Evolutionary conservation across 768 basidiomycete genomes (phyloP), one percentile per base, ranked within the genome.

Genomic region (Leucogyrophana mollusca): DNA sequence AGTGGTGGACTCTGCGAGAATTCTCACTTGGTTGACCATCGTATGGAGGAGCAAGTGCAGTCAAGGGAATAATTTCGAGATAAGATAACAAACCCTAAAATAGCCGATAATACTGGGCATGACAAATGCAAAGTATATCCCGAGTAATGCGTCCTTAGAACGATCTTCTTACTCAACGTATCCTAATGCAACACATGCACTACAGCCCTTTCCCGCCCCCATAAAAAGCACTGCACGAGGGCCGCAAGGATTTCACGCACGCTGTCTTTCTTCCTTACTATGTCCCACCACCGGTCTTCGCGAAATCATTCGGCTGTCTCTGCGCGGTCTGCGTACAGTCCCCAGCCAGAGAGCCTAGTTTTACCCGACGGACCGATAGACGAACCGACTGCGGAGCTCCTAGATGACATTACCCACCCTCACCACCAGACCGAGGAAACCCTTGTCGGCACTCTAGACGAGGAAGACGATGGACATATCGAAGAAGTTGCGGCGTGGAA

Each of bases 281-380:
- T 61, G 59, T 43, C 51, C 42, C 36, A 53, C 30, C 25, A 37
- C 8, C 11, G 43, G 24, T 47, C 54, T 20, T 13, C 46, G 2
- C 54, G 60, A 33, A 54, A 58, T 47, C 46, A 60, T 2, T 63
- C 58, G 22, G 33, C 48, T 9, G 47, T 50, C 9, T 60, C 62
- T 23, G 34, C 47, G 36, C 45, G 34, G n/a, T 30, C 56, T 16
- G 46, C 50, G 14, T 59, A 60, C 44, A 49, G 62, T 4, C 54
- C 58, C 20, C 50, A 54, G 34, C 52, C 58, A 10, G 71, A 76
- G 47, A 65, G 50, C 39, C 56, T 74, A 10, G 57, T 74, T 39
- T 56, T 76, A 5, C 74, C 73, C 1, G 78, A 78, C 21, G 76
- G 71, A 9, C 56, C 66, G 17, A 65, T 79, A 22, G 67, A 67